Conservation (phyloP, 257 asterid species). For the Capsicum baccatum region DNA sequence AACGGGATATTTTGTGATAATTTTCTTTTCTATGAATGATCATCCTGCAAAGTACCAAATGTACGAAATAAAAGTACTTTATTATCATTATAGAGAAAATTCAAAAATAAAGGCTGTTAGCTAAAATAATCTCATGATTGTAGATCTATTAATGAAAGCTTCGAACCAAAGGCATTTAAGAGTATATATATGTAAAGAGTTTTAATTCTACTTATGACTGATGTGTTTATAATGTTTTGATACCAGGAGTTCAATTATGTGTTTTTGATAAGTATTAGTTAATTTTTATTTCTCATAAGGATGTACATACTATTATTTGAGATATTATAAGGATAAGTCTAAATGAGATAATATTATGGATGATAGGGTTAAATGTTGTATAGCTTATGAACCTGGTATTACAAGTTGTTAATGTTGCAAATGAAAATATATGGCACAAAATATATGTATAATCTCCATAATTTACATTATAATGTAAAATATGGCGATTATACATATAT, state of each 20-base stretch:
- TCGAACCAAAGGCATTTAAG: not conserved
- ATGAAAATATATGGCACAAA: not conserved
- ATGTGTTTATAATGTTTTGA: not conserved
- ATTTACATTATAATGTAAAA: not conserved
- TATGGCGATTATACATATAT: too few species aligned
- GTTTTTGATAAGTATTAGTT: not conserved
- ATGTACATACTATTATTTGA: not conserved
- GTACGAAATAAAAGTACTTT: not conserved
- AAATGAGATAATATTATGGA: not conserved
- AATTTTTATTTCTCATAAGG: not conserved
- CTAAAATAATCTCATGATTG: not conserved
- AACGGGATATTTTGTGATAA: too few species aligned
- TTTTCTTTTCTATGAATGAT: not conserved
- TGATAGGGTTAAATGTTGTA: not conserved
- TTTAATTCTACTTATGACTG: not conserved
- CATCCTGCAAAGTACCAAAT: not conserved
- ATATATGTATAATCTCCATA: not conserved
- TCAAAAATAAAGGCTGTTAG: not conserved
- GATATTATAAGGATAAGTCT: not conserved
- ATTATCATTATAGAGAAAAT: not conserved
- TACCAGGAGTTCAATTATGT: not conserved
- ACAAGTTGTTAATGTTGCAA: not conserved
- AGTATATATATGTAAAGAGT: not conserved
- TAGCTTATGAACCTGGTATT: not conserved
- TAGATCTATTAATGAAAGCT: not conserved